These are phyloP conservation scores for Pisolithus thermaeus DNA, from an alignment of 1,284 basidiomycete species.

Conservation along the genomic window DNA sequence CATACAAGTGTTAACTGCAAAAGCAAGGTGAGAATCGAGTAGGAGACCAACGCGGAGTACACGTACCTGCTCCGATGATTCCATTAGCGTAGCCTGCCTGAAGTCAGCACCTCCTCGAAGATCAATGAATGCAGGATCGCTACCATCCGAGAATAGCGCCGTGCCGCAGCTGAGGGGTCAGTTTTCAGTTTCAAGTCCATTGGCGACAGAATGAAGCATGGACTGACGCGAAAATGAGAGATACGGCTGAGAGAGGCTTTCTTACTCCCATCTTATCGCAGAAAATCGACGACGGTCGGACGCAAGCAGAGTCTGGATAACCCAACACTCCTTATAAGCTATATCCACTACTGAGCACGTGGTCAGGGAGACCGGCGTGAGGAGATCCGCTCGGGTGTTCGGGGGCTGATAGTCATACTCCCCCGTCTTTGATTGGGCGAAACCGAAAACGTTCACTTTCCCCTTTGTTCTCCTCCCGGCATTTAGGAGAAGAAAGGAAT, in stretches of 20 bases:
- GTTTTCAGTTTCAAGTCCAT: background rate
- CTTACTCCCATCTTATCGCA: constrained; percentile 3
- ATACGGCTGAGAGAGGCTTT: constrained; percentile 45
- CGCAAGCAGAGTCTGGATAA: too few relatives aligned
- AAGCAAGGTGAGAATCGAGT: constrained; percentile 1
- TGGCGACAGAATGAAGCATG: background rate
- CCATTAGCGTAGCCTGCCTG: constrained; percentile 72
- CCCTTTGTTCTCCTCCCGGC: too few relatives aligned
- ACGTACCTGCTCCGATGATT: constrained; percentile 69
- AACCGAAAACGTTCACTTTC: too few relatives aligned
- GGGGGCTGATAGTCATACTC: too few relatives aligned
- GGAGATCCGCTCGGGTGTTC: too few relatives aligned
- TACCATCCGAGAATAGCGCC: constrained; percentile 83
- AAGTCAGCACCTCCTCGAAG: background rate
- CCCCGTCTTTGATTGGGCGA: too few relatives aligned
- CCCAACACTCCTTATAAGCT: too few relatives aligned
- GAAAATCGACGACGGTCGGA: too few relatives aligned
- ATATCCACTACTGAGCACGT: too few relatives aligned
- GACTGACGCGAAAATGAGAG: constrained; percentile 74
- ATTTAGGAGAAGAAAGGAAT: too few relatives aligned
- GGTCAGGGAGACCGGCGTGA: too few relatives aligned
- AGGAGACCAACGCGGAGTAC: background rate
- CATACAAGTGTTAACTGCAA: constrained; percentile 49
- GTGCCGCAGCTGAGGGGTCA: constrained; percentile 60
- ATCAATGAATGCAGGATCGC: background rate